A percentile compares a stretch with the other conserved stretches of the same genome.
Conservation (phyloP, 2,329 filamentous ascomycete species). For the Xylaria digitata region DNA sequence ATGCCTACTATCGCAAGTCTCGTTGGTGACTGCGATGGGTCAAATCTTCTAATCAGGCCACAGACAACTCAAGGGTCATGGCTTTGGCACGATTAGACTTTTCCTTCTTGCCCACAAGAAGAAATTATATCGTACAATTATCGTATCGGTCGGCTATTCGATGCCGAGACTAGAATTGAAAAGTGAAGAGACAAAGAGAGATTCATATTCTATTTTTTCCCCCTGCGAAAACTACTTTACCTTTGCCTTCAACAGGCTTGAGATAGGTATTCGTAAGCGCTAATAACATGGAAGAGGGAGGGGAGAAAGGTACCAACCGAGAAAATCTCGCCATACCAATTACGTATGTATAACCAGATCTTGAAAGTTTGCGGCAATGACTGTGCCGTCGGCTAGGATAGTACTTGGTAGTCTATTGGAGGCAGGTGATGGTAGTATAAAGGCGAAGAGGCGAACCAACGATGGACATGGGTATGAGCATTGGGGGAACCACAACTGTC, state of each 20-base stretch:
- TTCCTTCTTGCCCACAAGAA: not conserved
- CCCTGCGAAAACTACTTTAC: not conserved
- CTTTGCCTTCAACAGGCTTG: slow-evolving; percentile 3
- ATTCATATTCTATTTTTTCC: not conserved
- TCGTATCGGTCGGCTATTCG: not conserved
- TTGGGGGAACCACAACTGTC: not conserved
- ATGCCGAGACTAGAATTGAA: not conserved
- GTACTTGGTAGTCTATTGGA: not conserved
- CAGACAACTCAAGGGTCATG: slow-evolving; percentile 2
- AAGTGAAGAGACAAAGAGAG: not conserved
- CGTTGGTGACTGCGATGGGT: slow-evolving; percentile 3
- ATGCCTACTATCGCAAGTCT: slow-evolving; percentile 1
- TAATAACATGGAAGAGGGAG: not conserved
- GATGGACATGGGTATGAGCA: not conserved
- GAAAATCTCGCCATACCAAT: not conserved
- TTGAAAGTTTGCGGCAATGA: not conserved
- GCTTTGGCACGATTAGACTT: slow-evolving; percentile 4
- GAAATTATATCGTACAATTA: slow-evolving; percentile 19
- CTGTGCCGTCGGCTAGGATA: slow-evolving; percentile 15
- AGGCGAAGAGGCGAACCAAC: slow-evolving; percentile 25
- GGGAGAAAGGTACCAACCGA: not conserved
- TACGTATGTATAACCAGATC: not conserved
- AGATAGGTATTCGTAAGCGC: slow-evolving; percentile 1
- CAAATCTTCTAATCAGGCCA: slow-evolving; percentile 14
- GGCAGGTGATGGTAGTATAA: slow-evolving; percentile 6